Base-by-base conservation (phyloP, 257 asterid species). In the Cruciata laevipes region DNA sequence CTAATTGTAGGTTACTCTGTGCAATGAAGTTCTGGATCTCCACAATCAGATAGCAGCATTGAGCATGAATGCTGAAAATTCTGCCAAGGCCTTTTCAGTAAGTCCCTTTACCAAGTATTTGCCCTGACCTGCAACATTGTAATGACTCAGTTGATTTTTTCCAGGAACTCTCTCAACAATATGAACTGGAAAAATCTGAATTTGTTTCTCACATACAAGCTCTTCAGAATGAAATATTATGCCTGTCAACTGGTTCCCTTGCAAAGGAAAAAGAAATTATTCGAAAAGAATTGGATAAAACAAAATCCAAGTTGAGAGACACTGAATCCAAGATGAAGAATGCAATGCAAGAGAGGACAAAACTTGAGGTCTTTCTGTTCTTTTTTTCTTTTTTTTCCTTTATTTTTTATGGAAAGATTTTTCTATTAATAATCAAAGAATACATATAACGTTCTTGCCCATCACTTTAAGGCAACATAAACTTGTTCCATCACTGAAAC, bases 351-450 rank as follows among this genome's bases (percentile, higher is more conserved):
- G 99, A 90, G 80, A 90, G 87, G 83, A 94, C 96, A 73, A 94
- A 88, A 73, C 95, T 94, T 71, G 97, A 94, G 99, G 99, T 93
- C 63, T 72, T n/a, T n/a, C n/a, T n/a, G n/a, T n/a, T n/a, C n/a
- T n/a, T n/a, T n/a, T n/a, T n/a, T n/a, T n/a, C n/a, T n/a, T n/a
- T n/a, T n/a, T n/a, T n/a, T n/a, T n/a, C n/a, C n/a, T n/a, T n/a
- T n/a, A n/a, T n/a, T n/a, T n/a, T n/a, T n/a, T n/a, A n/a, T n/a
- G n/a, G n/a, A n/a, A n/a, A n/a, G n/a, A n/a, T n/a, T n/a, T n/a
- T n/a, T n/a, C n/a, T n/a, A n/a, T n/a, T n/a, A n/a, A n/a, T n/a
- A n/a, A n/a, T n/a, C n/a, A n/a, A n/a, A n/a, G n/a, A n/a, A n/a
- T n/a, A n/a, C n/a, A n/a, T n/a, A n/a, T n/a, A n/a, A n/a, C n/a